Percentiles rank a stretch among this genome's conserved stretches.
phyloP scores from a whole-genome alignment of 306 rosid species.

The Vachellia pachyceras region DNA sequence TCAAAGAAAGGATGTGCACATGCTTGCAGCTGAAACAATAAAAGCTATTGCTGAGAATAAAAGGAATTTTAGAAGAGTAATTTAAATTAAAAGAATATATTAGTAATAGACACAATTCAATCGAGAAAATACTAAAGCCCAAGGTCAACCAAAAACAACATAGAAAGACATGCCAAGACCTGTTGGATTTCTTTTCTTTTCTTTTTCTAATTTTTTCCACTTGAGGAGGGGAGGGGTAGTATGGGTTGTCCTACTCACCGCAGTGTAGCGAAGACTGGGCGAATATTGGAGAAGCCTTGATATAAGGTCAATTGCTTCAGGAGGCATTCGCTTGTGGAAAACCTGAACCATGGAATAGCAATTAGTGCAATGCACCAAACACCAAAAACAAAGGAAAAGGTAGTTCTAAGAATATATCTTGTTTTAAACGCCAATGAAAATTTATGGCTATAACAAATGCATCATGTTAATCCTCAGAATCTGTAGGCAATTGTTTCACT shows the following conservation, averaged over 20 bases:
- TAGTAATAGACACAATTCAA: background rate
- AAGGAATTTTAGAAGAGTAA: background rate
- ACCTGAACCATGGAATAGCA: constrained; percentile 54
- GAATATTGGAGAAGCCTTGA: constrained; percentile 93
- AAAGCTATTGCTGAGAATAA: constrained; percentile 25
- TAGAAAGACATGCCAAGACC: background rate
- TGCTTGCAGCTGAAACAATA: constrained; percentile 74
- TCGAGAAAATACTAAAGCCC: background rate
- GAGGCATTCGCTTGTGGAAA: constrained; percentile 88
- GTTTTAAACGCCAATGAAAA: background rate
- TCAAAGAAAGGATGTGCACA: constrained; percentile 87
- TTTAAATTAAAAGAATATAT: background rate
- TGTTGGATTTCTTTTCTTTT: background rate
- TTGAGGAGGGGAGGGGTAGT: background rate
- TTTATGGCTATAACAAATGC: background rate
- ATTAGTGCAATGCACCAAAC: constrained; percentile 13
- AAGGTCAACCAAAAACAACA: too few relatives aligned
- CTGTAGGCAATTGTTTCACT: background rate
- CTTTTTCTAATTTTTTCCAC: too few relatives aligned
- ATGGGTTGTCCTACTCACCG: constrained; percentile 58
- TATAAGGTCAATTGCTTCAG: constrained; percentile 90
- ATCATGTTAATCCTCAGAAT: too few relatives aligned
- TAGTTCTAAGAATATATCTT: background rate
- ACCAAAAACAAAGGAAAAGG: background rate
- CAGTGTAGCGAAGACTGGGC: constrained; percentile 87